A percentile compares a stretch with the other conserved stretches of the same genome.
Evolutionary conservation across 768 basidiomycete genomes (phyloP).

Genomic region (Leucocoprinus birnbaumii): DNA sequence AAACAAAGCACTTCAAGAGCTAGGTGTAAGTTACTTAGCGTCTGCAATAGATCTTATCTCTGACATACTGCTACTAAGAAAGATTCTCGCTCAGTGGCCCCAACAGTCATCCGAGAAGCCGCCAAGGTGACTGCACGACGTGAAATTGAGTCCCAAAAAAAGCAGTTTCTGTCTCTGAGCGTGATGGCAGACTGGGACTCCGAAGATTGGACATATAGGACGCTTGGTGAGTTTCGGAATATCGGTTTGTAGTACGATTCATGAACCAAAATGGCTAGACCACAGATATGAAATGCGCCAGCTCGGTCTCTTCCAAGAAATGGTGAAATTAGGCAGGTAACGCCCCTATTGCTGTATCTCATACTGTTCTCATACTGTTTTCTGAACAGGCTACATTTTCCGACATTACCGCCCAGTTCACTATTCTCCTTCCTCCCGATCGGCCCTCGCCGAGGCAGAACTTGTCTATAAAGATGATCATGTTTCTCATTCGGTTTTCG

Average conservation of each 20-base stretch:
- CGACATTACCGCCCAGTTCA: constrained; percentile 87
- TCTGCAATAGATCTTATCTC: constrained; percentile 4
- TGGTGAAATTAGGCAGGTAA: constrained; percentile 76
- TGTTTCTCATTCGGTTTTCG: constrained; percentile 84
- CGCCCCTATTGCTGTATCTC: not conserved
- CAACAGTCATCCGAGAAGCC: constrained; percentile 61
- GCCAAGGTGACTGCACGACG: constrained; percentile 71
- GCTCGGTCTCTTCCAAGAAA: constrained; percentile 76
- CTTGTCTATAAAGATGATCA: constrained; percentile 88
- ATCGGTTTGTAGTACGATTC: not conserved
- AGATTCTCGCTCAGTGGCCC: constrained; percentile 51
- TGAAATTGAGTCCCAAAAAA: constrained; percentile 72
- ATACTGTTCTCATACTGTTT: not conserved
- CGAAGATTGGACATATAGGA: constrained; percentile 69
- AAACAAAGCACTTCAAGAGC: constrained; percentile 81
- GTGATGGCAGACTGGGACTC: constrained; percentile 91
- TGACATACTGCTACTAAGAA: constrained; percentile 33
- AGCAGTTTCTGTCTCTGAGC: constrained; percentile 77
- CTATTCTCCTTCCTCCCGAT: constrained; percentile 92
- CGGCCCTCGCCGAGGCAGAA: constrained; percentile 95
- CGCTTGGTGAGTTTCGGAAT: constrained; percentile 57
- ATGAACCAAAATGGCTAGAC: constrained; percentile 43
- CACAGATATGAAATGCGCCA: constrained; percentile 87
- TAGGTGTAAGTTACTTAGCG: constrained; percentile 48
- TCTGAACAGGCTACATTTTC: constrained; percentile 67